phyloP scores from a whole-genome alignment of 371 early-diverging fungal genomes.

The Capillidium heterosporum region DNA sequence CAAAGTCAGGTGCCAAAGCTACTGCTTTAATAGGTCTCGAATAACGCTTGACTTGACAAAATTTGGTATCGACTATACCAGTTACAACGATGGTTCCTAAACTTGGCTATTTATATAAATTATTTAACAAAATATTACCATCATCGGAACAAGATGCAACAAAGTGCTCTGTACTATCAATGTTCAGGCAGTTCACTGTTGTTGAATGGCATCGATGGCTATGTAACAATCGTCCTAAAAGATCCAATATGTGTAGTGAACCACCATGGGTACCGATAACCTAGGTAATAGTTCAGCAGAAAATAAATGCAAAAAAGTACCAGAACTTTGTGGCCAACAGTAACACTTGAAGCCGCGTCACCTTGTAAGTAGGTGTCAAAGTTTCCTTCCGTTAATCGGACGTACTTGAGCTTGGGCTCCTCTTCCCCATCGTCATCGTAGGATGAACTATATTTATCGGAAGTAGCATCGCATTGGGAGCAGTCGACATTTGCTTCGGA shows the following conservation, averaged over 20 bases:
- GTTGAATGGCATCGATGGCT: conserved; percentile 55
- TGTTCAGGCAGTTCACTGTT: conserved; percentile 65
- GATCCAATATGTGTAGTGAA: conserved; percentile 72
- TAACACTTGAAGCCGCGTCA: conserved; percentile 64
- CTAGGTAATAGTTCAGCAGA: conserved; percentile 15
- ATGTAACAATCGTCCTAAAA: conserved; percentile 75
- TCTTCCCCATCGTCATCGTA: conserved; percentile 27
- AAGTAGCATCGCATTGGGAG: too few species aligned
- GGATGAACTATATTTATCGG: too few species aligned
- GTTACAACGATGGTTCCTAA: conserved; percentile 58
- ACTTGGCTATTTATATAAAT: too few species aligned
- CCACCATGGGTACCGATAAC: conserved; percentile 94
- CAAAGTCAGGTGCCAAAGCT: conserved; percentile 73
- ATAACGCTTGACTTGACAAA: conserved; percentile 42
- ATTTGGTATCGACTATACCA: conserved; percentile 35
- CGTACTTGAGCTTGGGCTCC: conserved; percentile 79
- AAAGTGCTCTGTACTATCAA: conserved; percentile 71
- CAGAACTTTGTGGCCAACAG: conserved; percentile 64
- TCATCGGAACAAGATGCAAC: conserved; percentile 86
- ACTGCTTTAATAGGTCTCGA: conserved; percentile 77
- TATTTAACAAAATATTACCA: conserved; percentile 28
- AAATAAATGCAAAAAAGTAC: conserved; percentile 18
- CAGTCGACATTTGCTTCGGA: too few species aligned
- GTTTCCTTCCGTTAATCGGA: conserved; percentile 54
- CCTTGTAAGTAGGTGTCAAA: conserved; percentile 49